A percentile compares a stretch with the other conserved stretches of the same genome.
Evolutionary conservation across 495 filamentous ascomycete genomes (phyloP).

Genomic region (Penicillium atrosanguineum): DNA sequence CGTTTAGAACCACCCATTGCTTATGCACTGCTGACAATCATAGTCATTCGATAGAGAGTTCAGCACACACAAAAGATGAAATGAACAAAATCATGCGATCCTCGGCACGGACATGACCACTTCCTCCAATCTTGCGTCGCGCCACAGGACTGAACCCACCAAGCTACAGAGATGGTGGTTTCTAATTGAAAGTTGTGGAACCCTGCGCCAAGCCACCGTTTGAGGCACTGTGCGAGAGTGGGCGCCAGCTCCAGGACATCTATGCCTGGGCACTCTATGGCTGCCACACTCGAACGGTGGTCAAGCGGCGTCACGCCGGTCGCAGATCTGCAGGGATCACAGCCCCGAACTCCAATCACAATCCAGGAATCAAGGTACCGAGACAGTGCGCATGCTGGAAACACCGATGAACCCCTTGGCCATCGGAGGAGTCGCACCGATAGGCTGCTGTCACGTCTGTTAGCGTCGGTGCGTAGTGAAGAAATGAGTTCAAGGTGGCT

Average conservation of each 20-base stretch:
- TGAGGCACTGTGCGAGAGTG: constrained; percentile 2
- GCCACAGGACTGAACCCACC: not conserved
- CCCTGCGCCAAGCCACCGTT: constrained; percentile 10
- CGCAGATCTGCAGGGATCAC: constrained; percentile 16
- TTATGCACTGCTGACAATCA: not conserved
- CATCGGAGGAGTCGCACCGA: constrained; percentile 11
- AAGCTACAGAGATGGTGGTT: constrained; percentile 7
- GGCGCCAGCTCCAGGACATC: constrained; percentile 1
- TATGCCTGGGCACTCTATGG: not conserved
- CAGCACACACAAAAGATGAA: not conserved
- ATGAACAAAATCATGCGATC: not conserved
- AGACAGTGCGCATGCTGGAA: constrained; percentile 11
- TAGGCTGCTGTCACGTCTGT: constrained; percentile 7
- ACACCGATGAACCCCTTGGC: constrained; percentile 11
- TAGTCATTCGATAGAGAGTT: not conserved
- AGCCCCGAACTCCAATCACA: constrained; percentile 3
- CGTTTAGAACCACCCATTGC: not conserved
- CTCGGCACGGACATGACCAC: not conserved
- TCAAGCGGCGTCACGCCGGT: constrained; percentile 24
- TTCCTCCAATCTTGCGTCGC: not conserved
- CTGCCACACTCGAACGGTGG: not conserved
- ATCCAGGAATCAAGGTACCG: constrained; percentile 8
- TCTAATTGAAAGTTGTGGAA: constrained; percentile 18
- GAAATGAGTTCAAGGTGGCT: constrained; percentile 11
- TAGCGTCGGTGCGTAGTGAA: constrained; percentile 5